Evolutionary conservation across 2,329 filamentous ascomycete species (phyloP), one percentile per base, ranked within the genome.

Genomic region (Cadophora sp.): DNA sequence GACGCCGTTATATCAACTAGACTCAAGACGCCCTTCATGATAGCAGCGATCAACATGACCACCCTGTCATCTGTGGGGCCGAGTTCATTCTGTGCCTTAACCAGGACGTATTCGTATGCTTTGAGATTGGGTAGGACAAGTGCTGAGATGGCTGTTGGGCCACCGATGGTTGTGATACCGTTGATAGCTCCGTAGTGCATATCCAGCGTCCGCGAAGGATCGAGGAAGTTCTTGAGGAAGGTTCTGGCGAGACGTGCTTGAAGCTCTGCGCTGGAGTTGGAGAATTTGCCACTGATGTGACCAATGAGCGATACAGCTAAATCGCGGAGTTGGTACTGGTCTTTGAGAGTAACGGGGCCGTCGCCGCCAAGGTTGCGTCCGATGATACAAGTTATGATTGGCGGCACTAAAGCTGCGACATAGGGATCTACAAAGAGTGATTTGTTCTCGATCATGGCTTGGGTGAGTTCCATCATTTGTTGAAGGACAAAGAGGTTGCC

Each of bases 171-270:
- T 1, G 91, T 85, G 2, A 99, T 83, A 1, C 94, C 95, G 34
- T 90, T 87, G 26, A 99, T 86, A 7, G 95, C 93, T 55, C 96
- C 96, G 77, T 96, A 99, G 76, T 97, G 92, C 1, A 95, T 91
- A 1, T 92, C 89, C 0, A 94, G 87, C 0, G 94, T 90, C 76
- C 94, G 93, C 53, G 90, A 89, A 0, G 93, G 92, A 76, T 97
- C 94, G 34, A 99, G 86, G 79, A 97, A 95, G 75, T 92, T 90
- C 81, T 97, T 97, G 40, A 98, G 86, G 76, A 94, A 97, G 0
- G 94, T 96, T n/a, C 96, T 88, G 4, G 94, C 94, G 34, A 99
- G 90, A 71, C 97, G 92, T 1, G 94, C 91, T 67, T 94, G 93
- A 29, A 98, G 87, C 16, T 93, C 91, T 53, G 92, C 89, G 67